Percentiles rank a stretch among this genome's conserved stretches.
Conservation (phyloP, 225 moss, liverwort and hornwort species). For the Bryum argenteum region DNA sequence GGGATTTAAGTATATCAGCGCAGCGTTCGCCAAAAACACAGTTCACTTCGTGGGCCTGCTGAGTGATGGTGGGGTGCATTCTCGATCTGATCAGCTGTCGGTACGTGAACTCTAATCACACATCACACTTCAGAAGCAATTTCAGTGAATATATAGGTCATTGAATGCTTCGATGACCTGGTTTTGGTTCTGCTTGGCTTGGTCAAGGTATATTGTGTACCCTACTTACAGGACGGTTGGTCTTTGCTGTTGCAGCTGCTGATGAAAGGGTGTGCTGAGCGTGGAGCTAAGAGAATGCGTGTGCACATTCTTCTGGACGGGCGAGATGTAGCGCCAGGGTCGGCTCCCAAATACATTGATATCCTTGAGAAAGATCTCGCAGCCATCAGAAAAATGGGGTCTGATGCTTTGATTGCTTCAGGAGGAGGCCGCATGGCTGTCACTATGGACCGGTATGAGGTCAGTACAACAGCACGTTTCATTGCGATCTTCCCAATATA, state of each 20-base stretch:
- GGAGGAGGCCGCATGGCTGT: conserved; percentile 72
- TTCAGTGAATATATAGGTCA: too few relatives aligned
- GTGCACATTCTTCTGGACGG: conserved; percentile 65
- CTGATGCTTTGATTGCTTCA: conserved; percentile 59
- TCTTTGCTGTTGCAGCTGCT: conserved; percentile 34
- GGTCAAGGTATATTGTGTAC: background rate
- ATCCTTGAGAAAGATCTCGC: conserved; percentile 54
- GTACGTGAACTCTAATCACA: conserved; percentile 32
- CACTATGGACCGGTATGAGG: conserved; percentile 72
- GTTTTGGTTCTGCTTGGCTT: too few relatives aligned
- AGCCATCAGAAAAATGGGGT: conserved; percentile 39
- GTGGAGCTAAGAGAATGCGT: conserved; percentile 57
- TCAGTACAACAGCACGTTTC: background rate
- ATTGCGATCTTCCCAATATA: background rate
- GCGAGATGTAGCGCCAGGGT: conserved; percentile 61
- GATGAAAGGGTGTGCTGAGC: conserved; percentile 63
- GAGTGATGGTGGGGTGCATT: conserved; percentile 97
- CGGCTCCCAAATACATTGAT: conserved; percentile 53
- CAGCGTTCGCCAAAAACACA: conserved; percentile 63
- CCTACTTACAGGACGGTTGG: background rate
- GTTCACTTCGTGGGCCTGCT: conserved; percentile 86
- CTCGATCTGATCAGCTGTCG: conserved; percentile 78
- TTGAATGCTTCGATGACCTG: too few relatives aligned
- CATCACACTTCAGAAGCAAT: too few relatives aligned
- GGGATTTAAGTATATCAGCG: conserved; percentile 74